Evolutionary conservation across 192 early-diverging fungal species (phyloP).

Genomic region (Linnemannia schmuckeri): DNA sequence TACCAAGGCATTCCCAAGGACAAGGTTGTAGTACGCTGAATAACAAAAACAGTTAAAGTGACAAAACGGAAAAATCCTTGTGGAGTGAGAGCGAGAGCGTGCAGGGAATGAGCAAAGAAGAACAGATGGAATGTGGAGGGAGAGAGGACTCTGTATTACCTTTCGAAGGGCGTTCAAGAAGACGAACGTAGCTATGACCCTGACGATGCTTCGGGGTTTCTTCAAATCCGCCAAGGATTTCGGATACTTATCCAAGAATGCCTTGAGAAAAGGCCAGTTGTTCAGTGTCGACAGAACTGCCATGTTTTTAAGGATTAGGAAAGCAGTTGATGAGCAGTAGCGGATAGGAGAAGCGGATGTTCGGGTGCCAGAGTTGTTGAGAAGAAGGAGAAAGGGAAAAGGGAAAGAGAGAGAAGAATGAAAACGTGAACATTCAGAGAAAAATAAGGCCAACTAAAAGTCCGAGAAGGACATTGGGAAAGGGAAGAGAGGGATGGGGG

Average conservation of each 20-base stretch:
- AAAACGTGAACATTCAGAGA: not conserved
- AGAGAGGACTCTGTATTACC: not conserved
- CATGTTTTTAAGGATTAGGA: not conserved
- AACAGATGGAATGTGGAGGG: not conserved
- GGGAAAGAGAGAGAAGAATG: not conserved
- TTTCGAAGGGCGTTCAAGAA: constrained; percentile 14
- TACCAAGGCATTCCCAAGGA: not conserved
- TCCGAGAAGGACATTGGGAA: not conserved
- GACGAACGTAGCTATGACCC: constrained; percentile 15
- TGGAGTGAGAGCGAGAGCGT: too few species aligned
- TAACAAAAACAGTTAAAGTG: constrained; percentile 9
- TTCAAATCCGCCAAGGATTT: constrained; percentile 17
- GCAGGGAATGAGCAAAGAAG: not conserved
- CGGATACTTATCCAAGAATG: constrained; percentile 25
- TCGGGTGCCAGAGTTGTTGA: not conserved
- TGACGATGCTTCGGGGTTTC: constrained; percentile 1
- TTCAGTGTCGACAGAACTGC: constrained; percentile 23
- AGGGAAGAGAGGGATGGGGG: not conserved
- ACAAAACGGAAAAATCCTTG: not conserved
- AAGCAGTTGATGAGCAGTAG: not conserved
- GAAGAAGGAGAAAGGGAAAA: not conserved
- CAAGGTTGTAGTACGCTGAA: not conserved
- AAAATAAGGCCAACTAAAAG: not conserved
- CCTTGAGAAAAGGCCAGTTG: not conserved
- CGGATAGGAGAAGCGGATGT: not conserved